phyloP scores from a whole-genome alignment of 1,139 yeast genomes.

The Suzukiozyma palmioleophila region DNA sequence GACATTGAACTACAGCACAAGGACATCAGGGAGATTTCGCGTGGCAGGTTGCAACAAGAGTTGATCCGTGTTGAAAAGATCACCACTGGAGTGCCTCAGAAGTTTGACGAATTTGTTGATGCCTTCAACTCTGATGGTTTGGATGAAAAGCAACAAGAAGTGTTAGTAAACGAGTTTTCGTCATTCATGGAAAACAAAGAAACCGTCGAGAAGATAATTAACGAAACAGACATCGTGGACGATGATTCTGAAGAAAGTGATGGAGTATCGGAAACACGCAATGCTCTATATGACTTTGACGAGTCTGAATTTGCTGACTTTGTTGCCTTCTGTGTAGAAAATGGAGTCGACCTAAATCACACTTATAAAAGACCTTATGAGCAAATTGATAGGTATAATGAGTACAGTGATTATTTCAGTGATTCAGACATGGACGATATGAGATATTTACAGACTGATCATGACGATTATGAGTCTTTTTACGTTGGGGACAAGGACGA shows the following conservation, averaged over 20 bases:
- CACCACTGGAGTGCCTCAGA: background rate
- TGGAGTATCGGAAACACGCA: background rate
- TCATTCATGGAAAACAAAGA: background rate
- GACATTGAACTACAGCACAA: slow-evolving; percentile 7
- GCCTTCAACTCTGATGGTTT: slow-evolving; percentile 1
- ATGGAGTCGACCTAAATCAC: background rate
- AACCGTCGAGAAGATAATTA: slow-evolving; percentile 1
- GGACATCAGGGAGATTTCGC: slow-evolving; percentile 4
- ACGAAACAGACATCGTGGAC: slow-evolving; percentile 2
- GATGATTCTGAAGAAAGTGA: background rate
- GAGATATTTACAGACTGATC: slow-evolving; percentile 3
- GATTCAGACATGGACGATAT: slow-evolving; percentile 10
- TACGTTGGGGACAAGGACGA: slow-evolving; percentile 12
- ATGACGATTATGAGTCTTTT: slow-evolving; percentile 16
- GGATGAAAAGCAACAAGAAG: slow-evolving; percentile 1
- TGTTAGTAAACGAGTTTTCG: slow-evolving; percentile 1
- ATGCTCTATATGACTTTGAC: background rate
- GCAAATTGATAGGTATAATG: slow-evolving; percentile 11
- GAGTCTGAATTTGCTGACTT: slow-evolving; percentile 3
- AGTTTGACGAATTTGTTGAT: background rate
- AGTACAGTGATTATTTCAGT: slow-evolving; percentile 18
- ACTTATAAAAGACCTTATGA: background rate
- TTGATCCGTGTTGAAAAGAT: slow-evolving; percentile 3
- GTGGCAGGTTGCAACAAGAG: slow-evolving; percentile 8
- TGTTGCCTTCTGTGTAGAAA: background rate